Evolutionary conservation across 345 rosid species (phyloP), one percentile per base, ranked within the genome.

Genomic region (Salix purpurea): DNA sequence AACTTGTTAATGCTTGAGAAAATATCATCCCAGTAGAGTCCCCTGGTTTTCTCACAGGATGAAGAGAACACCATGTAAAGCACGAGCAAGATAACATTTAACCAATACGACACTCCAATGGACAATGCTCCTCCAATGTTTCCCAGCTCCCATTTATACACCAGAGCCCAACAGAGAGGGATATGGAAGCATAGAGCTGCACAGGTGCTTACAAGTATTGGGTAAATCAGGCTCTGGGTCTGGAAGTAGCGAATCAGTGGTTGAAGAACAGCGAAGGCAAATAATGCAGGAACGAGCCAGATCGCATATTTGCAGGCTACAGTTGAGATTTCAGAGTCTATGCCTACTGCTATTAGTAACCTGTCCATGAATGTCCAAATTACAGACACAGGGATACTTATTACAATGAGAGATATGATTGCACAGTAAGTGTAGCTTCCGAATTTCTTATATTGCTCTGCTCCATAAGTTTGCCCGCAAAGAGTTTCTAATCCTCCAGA

Each of bases 401-500:
- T 50, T 30, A 76, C 67, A 39, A 85, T 4, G 24, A 88, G 82
- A 72, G 74, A 80, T 24, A 83, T 34, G 44, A 79, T 80, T 30
- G 86, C 81, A 73, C 77, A 54, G 78, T 85, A 89, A 30, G 87
- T 82, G 10, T 86, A 87, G 37, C 78, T 65, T 80, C 86, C 79
- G 15, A 91, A 77, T 58, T 80, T 87, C 42, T 78, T 79, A 65
- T 78, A 86, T 78, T 88, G 89, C 52, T 78, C 62, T 60, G 92
- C 92, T 76, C 94, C 95, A 77, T 84, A 88, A 28, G 91, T 89
- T 85, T 89, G 91, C 24, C 92, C 92, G 76, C 90, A 87, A 0
- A 88, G 71, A 67, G 94, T 90, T 64, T 90, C 94, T 62, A 88
- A 69, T 16, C 86, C 95, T 74, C 95, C 87, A 48, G 85, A 80